Conservation (phyloP, 441 rosid genomes). For the Pelargonium cotyledonis region DNA sequence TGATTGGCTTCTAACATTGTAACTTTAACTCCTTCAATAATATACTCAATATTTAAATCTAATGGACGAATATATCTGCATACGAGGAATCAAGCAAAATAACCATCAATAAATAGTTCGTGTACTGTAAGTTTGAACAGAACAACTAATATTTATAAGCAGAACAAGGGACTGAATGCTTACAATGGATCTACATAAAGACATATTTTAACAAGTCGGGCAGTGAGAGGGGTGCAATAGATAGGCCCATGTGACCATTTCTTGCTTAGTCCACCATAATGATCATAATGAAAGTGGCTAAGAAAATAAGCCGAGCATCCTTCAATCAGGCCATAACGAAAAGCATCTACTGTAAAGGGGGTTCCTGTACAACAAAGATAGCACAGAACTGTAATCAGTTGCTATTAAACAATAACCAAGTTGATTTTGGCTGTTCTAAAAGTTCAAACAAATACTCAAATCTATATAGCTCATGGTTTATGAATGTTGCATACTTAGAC, state of each 20-base stretch:
- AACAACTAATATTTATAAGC: not conserved
- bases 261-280: constrained; percentile 67
- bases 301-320: constrained; percentile 73
- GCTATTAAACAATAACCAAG: not conserved
- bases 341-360: constrained; percentile 67
- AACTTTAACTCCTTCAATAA: constrained; percentile 47
- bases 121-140: not conserved
- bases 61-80: constrained; percentile 49
- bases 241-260: constrained; percentile 71
- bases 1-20: constrained; percentile 75
- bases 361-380: constrained; percentile 41
- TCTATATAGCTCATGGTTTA: not conserved
- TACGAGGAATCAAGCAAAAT: constrained; percentile 2
- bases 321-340: constrained; percentile 56
- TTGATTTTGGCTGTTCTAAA: not conserved
- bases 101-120: not conserved
- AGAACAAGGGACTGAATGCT: constrained; percentile 16
- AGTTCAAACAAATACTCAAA: constrained; percentile 4
- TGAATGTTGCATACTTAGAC: too few relatives aligned
- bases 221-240: constrained; percentile 59
- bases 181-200: constrained; percentile 56
- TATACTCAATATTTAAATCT: constrained; percentile 46
- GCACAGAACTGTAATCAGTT: not conserved
- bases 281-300: constrained; percentile 73
- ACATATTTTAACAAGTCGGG: constrained; percentile 54